Conservation (phyloP, 495 filamentous ascomycete genomes). For the Aspergillus baeticus region DNA sequence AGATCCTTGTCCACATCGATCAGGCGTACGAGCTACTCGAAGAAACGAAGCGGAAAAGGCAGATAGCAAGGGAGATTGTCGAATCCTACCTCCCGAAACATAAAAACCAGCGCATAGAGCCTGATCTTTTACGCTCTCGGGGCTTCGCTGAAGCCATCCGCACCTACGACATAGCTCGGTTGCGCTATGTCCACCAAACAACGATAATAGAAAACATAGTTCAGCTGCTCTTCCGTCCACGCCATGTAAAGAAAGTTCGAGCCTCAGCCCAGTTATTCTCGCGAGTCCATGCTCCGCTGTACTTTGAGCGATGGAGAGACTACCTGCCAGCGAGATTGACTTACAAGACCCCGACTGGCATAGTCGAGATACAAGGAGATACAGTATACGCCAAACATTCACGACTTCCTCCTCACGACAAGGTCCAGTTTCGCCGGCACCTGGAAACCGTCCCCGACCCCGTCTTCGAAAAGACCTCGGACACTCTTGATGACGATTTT, state of each 20-base stretch:
- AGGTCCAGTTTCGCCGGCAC: slow-evolving; percentile 18
- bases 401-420: slow-evolving; percentile 1
- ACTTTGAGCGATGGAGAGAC: slow-evolving; percentile 50
- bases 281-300: no score
- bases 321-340: slow-evolving; percentile 40
- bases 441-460: no score
- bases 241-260: no score
- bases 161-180: slow-evolving; percentile 35
- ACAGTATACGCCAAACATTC: slow-evolving; percentile 6
- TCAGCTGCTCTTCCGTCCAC: slow-evolving; percentile 13
- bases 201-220: slow-evolving; percentile 22
- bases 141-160: slow-evolving; percentile 36
- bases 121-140: slow-evolving; percentile 22
- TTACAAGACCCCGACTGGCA: slow-evolving; percentile 31
- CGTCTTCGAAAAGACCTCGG: slow-evolving; percentile 1
- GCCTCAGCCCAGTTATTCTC: no score
- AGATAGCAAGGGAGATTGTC: slow-evolving; percentile 25
- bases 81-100: slow-evolving; percentile 20
- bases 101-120: background rate
- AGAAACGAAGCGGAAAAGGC: slow-evolving; percentile 26
- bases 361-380: slow-evolving; percentile 22
- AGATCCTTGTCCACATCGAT: slow-evolving; percentile 25
- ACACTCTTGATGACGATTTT: slow-evolving; percentile 22
- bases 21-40: slow-evolving; percentile 33
- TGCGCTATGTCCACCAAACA: slow-evolving; percentile 33